These are phyloP conservation scores for Hypoxylon lienhwacheense DNA, from an alignment of 495 filamentous ascomycete genomes.

Conservation along the genomic window DNA sequence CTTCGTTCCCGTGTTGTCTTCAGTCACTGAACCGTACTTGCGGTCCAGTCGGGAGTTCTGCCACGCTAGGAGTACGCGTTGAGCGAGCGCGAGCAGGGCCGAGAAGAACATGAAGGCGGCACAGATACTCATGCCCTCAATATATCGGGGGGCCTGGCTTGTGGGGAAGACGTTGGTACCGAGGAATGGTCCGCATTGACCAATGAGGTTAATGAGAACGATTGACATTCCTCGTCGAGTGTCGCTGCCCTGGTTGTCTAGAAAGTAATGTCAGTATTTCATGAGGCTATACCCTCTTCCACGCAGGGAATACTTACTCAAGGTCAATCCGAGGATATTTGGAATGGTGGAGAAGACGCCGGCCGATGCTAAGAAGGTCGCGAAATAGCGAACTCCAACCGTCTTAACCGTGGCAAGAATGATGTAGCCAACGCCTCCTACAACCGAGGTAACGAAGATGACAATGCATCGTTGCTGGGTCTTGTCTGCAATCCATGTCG, in stretches of 20 bases:
- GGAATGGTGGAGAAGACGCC: constrained; percentile 66
- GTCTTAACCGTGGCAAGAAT: constrained; percentile 61
- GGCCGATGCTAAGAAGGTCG: constrained; percentile 64
- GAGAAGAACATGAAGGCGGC: constrained; percentile 69
- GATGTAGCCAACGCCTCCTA: constrained; percentile 71
- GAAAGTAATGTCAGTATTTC: background rate
- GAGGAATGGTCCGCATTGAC: constrained; percentile 67
- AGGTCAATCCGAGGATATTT: constrained; percentile 66
- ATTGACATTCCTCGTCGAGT: constrained; percentile 66
- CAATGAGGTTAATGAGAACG: constrained; percentile 65
- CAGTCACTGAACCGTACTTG: constrained; percentile 20
- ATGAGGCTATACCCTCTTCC: background rate
- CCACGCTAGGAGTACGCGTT: constrained; percentile 59
- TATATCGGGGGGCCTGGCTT: constrained; percentile 57
- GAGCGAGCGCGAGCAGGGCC: constrained; percentile 53
- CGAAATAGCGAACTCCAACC: constrained; percentile 64
- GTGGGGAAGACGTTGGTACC: constrained; percentile 68
- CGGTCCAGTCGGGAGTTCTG: constrained; percentile 55
- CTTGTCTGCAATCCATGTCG: constrained; percentile 71
- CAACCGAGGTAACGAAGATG: constrained; percentile 59
- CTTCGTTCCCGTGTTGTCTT: background rate
- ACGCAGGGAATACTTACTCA: constrained; percentile 42
- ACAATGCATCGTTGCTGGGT: constrained; percentile 68
- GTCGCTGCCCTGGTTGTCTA: constrained; percentile 66
- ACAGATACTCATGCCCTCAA: constrained; percentile 63